Evolutionary conservation across 2,329 filamentous ascomycete species (phyloP).

Genomic region (Cylindrodendrum hubeiense): DNA sequence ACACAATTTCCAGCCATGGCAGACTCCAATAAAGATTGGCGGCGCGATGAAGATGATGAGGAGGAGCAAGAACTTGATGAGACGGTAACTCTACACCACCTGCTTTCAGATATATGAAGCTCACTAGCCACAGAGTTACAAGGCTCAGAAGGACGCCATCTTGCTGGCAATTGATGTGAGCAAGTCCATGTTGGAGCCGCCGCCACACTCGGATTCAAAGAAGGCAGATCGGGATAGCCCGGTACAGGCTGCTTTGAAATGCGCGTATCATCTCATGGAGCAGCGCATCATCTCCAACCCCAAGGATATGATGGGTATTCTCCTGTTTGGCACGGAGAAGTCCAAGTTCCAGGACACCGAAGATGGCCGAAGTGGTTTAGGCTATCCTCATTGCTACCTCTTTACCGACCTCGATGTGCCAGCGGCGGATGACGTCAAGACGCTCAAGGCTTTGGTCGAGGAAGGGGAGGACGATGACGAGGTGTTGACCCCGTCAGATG

Average conservation of each 20-base stretch:
- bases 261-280: conserved; percentile 95
- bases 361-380: conserved; percentile 68
- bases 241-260: conserved; percentile 88
- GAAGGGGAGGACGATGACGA: conserved; percentile 79
- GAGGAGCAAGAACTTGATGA: conserved; percentile 72
- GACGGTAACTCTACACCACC: conserved; percentile 55
- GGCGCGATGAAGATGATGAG: conserved; percentile 73
- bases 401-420: conserved; percentile 90
- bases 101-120: conserved; percentile 14
- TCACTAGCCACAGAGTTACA: conserved; percentile 76
- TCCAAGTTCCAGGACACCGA: conserved; percentile 81
- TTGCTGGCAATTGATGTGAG: conserved; percentile 95
- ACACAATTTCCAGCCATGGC: conserved; percentile 45
- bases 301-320: conserved; percentile 95
- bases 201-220: conserved; percentile 74
- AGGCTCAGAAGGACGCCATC: conserved; percentile 96
- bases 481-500: conserved; percentile 76
- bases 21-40: conserved; percentile 56
- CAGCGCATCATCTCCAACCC: conserved; percentile 98
- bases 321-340: conserved; percentile 90
- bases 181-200: conserved; percentile 82
- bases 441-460: conserved; percentile 80
- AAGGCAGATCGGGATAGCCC: conserved; percentile 84
- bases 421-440: conserved; percentile 87
- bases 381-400: conserved; percentile 93